Conservation (phyloP, 495 filamentous ascomycete species). For the Daldinia concentrica region DNA sequence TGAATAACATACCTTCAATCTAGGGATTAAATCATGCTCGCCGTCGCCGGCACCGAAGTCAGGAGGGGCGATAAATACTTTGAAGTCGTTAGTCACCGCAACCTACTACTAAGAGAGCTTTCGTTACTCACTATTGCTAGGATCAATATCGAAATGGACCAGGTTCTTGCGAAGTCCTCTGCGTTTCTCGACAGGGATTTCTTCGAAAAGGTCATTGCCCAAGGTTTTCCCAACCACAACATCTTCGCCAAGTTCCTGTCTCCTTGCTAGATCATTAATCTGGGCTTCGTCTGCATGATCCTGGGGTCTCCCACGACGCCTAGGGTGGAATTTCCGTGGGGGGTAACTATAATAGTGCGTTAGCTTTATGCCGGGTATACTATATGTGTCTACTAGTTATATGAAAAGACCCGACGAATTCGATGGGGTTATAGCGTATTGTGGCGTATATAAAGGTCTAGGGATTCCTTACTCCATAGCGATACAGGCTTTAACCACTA, state of each 20-base stretch:
- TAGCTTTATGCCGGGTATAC: background rate
- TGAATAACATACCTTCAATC: constrained; percentile 23
- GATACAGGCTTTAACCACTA: constrained; percentile 35
- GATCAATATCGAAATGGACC: constrained; percentile 42
- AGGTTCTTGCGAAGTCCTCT: constrained; percentile 22
- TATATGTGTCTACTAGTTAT: background rate
- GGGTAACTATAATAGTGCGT: constrained; percentile 23
- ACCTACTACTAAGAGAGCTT: background rate
- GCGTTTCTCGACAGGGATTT: constrained; percentile 8
- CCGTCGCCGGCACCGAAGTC: constrained; percentile 14
- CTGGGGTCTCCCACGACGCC: constrained; percentile 1
- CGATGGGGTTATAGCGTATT: too few species aligned
- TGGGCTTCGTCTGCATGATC: background rate
- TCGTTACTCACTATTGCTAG: constrained; percentile 26
- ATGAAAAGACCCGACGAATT: background rate
- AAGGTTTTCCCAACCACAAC: constrained; percentile 2
- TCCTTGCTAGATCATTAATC: background rate
- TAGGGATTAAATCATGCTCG: constrained; percentile 31
- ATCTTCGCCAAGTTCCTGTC: background rate
- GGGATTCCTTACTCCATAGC: constrained; percentile 27
- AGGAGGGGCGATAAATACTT: constrained; percentile 27
- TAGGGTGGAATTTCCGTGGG: constrained; percentile 31
- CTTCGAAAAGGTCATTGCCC: constrained; percentile 26
- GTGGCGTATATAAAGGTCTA: too few species aligned
- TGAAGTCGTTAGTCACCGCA: background rate